phyloP scores from a whole-genome alignment of 2,329 filamentous ascomycete genomes.

The Alternaria arborescens region DNA sequence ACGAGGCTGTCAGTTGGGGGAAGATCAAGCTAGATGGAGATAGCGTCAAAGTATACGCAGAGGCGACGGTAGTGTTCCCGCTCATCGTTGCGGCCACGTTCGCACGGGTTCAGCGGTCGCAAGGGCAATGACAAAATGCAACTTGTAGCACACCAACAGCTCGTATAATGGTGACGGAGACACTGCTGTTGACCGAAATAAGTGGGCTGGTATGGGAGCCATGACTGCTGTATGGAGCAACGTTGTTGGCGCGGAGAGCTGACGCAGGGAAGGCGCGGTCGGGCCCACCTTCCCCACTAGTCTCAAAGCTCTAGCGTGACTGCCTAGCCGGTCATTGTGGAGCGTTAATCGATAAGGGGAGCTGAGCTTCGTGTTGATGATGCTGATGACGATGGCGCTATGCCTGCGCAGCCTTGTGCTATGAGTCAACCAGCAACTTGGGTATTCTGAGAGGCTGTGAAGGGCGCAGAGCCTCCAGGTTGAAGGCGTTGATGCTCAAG shows the following conservation, averaged over 20 bases:
- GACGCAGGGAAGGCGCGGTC: constrained; percentile 34
- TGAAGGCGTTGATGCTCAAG: constrained; percentile 15
- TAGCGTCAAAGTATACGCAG: constrained; percentile 82
- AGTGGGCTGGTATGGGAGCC: constrained; percentile 1
- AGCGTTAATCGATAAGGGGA: constrained; percentile 28
- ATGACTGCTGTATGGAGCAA: constrained; percentile 19
- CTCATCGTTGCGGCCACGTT: constrained; percentile 73
- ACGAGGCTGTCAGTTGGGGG: constrained; percentile 98
- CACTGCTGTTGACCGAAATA: background rate
- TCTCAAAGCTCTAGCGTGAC: constrained; percentile 21
- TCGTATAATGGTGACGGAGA: background rate
- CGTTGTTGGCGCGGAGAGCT: constrained; percentile 25
- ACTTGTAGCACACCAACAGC: constrained; percentile 1
- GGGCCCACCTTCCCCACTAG: constrained; percentile 30
- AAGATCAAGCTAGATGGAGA: constrained; percentile 93
- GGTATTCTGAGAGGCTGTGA: constrained; percentile 1
- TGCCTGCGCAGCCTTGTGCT: constrained; percentile 17
- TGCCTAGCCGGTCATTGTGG: constrained; percentile 32
- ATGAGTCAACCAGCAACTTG: constrained; percentile 18
- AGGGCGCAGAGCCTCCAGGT: constrained; percentile 22
- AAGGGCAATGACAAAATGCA: constrained; percentile 1
- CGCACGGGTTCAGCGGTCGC: constrained; percentile 51
- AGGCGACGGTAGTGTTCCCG: constrained; percentile 73
- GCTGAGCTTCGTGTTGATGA: constrained; percentile 11
- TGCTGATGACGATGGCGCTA: constrained; percentile 3